These are phyloP conservation scores for Jatropha curcas DNA, from an alignment of 345 rosid genomes.

Conservation along the genomic window DNA sequence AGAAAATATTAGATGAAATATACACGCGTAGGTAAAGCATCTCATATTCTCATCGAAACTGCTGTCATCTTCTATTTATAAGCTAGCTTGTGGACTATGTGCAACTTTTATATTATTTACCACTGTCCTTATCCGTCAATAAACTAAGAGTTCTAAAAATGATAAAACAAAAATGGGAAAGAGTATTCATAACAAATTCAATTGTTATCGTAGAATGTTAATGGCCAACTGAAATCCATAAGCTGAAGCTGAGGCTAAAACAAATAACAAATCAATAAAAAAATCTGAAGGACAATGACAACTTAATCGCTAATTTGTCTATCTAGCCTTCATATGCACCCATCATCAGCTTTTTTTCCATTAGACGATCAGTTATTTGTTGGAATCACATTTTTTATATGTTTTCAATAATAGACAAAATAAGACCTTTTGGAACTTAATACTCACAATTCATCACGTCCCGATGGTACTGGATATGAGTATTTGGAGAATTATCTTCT, in stretches of 20 bases:
- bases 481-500: neutral
- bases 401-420: neutral
- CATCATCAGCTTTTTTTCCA: neutral
- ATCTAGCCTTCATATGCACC: neutral
- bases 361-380: neutral
- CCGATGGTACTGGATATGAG: no score
- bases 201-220: neutral
- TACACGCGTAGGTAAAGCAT: neutral
- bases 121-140: neutral
- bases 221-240: neutral
- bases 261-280: neutral
- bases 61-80: neutral
- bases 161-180: no score
- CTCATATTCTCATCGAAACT: neutral
- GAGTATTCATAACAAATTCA: neutral
- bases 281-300: neutral
- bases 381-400: neutral
- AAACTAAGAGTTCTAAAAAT: no score
- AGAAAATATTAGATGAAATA: neutral
- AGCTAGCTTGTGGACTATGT: neutral
- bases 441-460: neutral
- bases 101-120: neutral
- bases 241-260: neutral
- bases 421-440: neutral
- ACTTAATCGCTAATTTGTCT: neutral